Conservation (phyloP, 148 eudicot species). For the Talinum fruticosum region DNA sequence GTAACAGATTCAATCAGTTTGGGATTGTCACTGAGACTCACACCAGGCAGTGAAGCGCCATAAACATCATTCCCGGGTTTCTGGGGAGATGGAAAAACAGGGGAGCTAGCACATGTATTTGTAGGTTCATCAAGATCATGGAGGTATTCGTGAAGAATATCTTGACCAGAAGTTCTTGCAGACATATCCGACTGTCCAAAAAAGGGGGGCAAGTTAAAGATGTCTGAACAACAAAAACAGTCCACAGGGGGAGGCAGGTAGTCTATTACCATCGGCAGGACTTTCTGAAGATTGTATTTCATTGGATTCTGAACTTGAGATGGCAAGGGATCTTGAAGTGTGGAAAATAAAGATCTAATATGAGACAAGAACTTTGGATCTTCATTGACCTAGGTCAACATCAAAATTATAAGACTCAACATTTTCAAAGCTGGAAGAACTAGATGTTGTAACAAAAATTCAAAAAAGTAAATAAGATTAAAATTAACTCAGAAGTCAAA, state of each 20-base stretch:
- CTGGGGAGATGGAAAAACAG: constrained; percentile 10
- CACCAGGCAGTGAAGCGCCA: constrained; percentile 25
- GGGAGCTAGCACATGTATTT: not conserved
- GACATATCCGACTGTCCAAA: constrained; percentile 51
- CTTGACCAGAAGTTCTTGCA: constrained; percentile 34
- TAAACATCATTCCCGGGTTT: constrained; percentile 28
- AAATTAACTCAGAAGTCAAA: not conserved
- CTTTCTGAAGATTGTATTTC: constrained; percentile 28
- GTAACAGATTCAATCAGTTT: constrained; percentile 30
- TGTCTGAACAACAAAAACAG: constrained; percentile 1
- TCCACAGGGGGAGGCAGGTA: constrained; percentile 7
- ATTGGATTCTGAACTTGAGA: constrained; percentile 24
- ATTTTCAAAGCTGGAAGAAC: not conserved
- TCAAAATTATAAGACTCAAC: not conserved
- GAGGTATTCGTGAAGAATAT: constrained; percentile 29
- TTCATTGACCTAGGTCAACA: constrained; percentile 46
- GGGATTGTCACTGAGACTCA: constrained; percentile 22
- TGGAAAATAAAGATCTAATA: constrained; percentile 48
- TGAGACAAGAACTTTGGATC: constrained; percentile 57
- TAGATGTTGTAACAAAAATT: not conserved
- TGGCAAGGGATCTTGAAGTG: constrained; percentile 39
- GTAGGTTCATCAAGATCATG: constrained; percentile 28
- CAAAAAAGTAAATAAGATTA: not conserved
- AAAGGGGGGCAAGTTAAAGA: constrained; percentile 24
- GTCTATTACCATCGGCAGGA: constrained; percentile 46